A percentile compares a stretch with the other conserved stretches of the same genome.
Conservation (phyloP, 2,329 filamentous ascomycete genomes). For the Calonectria pauciramosa region DNA sequence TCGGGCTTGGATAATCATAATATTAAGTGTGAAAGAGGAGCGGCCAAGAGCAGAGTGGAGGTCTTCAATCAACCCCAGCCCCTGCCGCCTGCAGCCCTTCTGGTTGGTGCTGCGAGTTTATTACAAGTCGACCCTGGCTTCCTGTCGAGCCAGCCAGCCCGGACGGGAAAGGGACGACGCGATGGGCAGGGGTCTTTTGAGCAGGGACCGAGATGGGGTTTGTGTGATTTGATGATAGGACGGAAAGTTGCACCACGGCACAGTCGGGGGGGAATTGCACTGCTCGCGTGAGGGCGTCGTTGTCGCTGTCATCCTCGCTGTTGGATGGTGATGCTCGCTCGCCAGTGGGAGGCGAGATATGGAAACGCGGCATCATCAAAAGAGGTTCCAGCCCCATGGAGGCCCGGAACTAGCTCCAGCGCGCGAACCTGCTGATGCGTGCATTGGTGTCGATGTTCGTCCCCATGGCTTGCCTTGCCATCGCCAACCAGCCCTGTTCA, state of each 20-base stretch:
- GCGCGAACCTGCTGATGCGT: slow-evolving; percentile 12
- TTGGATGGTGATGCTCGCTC: background rate
- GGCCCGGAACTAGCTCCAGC: background rate
- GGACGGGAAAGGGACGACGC: slow-evolving; percentile 1
- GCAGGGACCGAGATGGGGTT: slow-evolving; percentile 10
- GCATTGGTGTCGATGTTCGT: slow-evolving; percentile 13
- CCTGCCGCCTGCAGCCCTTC: slow-evolving; percentile 1
- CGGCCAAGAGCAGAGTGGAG: slow-evolving; percentile 6
- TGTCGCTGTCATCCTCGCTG: background rate
- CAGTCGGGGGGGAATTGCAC: background rate
- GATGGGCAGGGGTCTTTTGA: slow-evolving; percentile 17
- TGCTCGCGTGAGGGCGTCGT: background rate
- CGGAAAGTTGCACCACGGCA: background rate
- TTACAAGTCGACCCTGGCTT: slow-evolving; percentile 1
- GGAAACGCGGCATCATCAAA: background rate
- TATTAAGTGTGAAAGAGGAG: background rate
- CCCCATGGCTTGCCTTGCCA: slow-evolving; percentile 3
- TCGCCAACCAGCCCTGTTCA: slow-evolving; percentile 1
- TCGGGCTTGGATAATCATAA: slow-evolving; percentile 7
- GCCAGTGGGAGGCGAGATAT: background rate
- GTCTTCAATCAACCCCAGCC: slow-evolving; percentile 9
- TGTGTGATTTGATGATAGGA: background rate
- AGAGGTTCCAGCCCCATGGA: background rate
- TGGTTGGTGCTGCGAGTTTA: slow-evolving; percentile 17
- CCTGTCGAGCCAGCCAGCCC: slow-evolving; percentile 3